phyloP scores from a whole-genome alignment of 257 asterid genomes.

The Ilex aquifolium region DNA sequence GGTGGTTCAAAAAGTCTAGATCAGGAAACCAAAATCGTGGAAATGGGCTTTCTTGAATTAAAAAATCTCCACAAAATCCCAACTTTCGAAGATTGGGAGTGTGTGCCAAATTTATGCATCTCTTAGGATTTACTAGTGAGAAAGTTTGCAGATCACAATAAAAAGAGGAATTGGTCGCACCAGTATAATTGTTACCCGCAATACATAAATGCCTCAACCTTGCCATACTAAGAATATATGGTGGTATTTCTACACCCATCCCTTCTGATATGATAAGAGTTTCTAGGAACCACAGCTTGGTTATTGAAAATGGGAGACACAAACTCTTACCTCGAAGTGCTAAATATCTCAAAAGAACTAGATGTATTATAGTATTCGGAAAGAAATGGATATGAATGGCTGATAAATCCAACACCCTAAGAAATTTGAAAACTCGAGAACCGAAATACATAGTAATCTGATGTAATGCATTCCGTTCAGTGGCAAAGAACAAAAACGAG shows the following conservation, averaged over 20 bases:
- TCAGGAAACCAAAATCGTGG: not conserved
- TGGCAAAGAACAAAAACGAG: too few relatives aligned
- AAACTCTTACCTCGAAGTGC: not conserved
- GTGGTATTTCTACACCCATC: not conserved
- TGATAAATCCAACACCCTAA: not conserved
- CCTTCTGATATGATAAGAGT: not conserved
- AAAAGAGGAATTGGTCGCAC: not conserved
- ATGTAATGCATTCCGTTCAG: too few relatives aligned
- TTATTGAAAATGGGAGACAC: not conserved
- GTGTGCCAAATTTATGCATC: not conserved
- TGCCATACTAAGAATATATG: not conserved
- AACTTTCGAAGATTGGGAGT: slow-evolving; percentile 1
- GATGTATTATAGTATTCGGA: not conserved
- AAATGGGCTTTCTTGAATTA: not conserved
- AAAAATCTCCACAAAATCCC: not conserved
- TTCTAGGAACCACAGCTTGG: not conserved
- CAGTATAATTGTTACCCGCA: not conserved
- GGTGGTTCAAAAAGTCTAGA: not conserved
- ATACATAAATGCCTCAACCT: not conserved
- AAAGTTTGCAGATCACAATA: not conserved
- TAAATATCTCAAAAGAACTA: not conserved
- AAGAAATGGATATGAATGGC: not conserved
- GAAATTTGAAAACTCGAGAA: too few relatives aligned
- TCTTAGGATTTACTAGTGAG: not conserved
- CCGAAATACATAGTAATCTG: too few relatives aligned